These are phyloP conservation scores for Jackrogersella minutella DNA, from an alignment of 495 filamentous ascomycete species.

Conservation along the genomic window DNA sequence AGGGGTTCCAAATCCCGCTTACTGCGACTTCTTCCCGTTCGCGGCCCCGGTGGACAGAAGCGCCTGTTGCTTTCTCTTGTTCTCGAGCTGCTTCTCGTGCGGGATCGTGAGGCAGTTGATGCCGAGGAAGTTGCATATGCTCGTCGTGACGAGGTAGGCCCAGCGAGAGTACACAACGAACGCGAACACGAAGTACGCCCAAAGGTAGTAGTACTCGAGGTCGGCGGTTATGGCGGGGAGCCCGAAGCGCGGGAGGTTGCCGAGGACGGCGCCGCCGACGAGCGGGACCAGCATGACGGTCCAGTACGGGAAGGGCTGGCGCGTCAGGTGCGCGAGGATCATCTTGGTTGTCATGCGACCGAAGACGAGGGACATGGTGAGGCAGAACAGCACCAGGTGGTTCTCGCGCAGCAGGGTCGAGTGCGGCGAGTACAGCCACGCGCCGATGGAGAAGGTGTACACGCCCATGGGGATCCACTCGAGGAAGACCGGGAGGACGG, in stretches of 20 bases:
- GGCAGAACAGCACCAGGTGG: constrained; percentile 88
- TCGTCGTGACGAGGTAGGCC: constrained; percentile 88
- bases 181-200: constrained; percentile 82
- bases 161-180: constrained; percentile 86
- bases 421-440: constrained; percentile 90
- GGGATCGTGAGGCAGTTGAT: constrained; percentile 96
- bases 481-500: constrained; percentile 84
- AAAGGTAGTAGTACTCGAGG: constrained; percentile 80
- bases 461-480: constrained; percentile 93
- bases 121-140: constrained; percentile 88
- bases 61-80: constrained; percentile 44
- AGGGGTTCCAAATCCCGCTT: too few species aligned
- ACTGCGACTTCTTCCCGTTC: constrained; percentile 47
- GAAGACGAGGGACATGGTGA: constrained; percentile 94
- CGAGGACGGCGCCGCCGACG: constrained; percentile 81
- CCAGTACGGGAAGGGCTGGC: constrained; percentile 96
- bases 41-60: constrained; percentile 33
- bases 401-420: constrained; percentile 81
- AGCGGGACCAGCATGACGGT: constrained; percentile 88
- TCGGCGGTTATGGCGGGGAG: constrained; percentile 66
- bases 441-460: constrained; percentile 73
- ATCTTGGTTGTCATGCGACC: constrained; percentile 99
- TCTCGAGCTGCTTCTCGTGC: constrained; percentile 60
- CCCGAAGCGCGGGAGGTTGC: constrained; percentile 82
- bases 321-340: constrained; percentile 92